Evolutionary conservation across 257 asterid genomes (phyloP).

Genomic region (Solanum lycopersicoides): DNA sequence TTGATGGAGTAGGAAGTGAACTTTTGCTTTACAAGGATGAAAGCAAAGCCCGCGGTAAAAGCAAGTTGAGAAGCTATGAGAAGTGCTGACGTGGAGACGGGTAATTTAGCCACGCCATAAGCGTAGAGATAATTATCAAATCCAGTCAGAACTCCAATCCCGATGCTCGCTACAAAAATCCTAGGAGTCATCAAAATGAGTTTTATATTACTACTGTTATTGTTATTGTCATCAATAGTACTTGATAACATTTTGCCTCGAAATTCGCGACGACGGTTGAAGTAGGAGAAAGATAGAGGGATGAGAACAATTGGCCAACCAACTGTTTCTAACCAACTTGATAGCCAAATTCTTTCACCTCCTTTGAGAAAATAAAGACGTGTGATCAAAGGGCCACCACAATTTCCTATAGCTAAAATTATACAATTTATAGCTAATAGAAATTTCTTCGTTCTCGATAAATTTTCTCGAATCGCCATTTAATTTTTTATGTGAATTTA

Average conservation of each 20-base stretch:
- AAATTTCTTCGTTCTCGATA: neutral
- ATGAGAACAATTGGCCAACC: conserved; percentile 4
- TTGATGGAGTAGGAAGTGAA: neutral
- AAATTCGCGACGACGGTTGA: neutral
- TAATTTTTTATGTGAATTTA: neutral
- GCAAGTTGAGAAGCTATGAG: conserved; percentile 20
- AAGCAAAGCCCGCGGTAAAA: conserved; percentile 19
- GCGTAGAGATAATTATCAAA: conserved; percentile 10
- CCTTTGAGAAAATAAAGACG: conserved; percentile 10
- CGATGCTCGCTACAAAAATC: neutral
- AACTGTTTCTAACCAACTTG: neutral
- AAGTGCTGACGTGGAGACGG: conserved; percentile 14
- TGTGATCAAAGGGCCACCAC: neutral
- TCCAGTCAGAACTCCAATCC: conserved; percentile 7
- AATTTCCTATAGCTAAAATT: neutral
- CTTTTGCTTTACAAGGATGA: conserved; percentile 16
- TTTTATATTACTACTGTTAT: neutral
- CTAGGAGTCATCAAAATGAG: neutral
- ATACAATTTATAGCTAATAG: neutral
- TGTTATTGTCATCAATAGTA: neutral
- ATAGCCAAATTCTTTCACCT: conserved; percentile 9
- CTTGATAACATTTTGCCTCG: neutral
- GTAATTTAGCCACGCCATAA: conserved; percentile 14
- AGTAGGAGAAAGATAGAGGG: neutral
- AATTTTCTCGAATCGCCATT: neutral